A percentile compares a stretch with the other conserved stretches of the same genome.
Evolutionary conservation across 345 rosid species (phyloP).

Genomic region (Lepidium didymum): DNA sequence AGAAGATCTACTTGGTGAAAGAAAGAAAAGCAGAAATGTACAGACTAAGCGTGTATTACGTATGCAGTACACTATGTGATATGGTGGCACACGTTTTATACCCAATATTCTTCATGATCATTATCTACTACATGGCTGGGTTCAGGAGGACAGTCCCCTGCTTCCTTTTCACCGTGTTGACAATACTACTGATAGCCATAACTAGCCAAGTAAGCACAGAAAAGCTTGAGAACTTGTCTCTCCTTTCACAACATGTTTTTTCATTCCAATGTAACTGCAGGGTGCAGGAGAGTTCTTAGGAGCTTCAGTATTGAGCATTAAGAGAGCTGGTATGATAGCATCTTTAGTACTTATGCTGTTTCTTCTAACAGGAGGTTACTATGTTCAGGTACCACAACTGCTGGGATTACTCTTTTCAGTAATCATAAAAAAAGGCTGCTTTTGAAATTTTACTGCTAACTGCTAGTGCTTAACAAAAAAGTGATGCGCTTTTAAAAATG

Average conservation of each 20-base stretch:
- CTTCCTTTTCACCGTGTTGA: constrained; percentile 65
- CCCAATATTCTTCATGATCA: constrained; percentile 76
- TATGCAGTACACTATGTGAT: constrained; percentile 87
- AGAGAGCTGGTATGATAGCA: constrained; percentile 86
- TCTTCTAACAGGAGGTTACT: constrained; percentile 96
- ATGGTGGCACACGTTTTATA: constrained; percentile 89
- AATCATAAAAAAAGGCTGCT: not conserved
- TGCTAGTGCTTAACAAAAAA: not conserved
- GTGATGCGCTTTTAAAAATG: constrained; percentile 2
- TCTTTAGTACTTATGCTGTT: constrained; percentile 79
- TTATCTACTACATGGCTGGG: constrained; percentile 93
- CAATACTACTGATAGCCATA: constrained; percentile 59
- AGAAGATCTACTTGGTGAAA: constrained; percentile 79
- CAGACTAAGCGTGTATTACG: constrained; percentile 80
- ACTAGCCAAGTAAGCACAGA: constrained; percentile 78
- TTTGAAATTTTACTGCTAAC: not conserved
- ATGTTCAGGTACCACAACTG: constrained; percentile 78
- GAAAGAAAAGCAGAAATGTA: constrained; percentile 98
- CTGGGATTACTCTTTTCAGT: constrained; percentile 36
- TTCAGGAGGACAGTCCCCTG: constrained; percentile 84
- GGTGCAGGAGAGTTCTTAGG: constrained; percentile 93
- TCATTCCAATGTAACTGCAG: constrained; percentile 21
- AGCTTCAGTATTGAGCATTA: constrained; percentile 81
- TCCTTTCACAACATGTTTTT: not conserved
- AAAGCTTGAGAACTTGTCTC: not conserved